Evolutionary conservation across 1,139 yeast species (phyloP).

Genomic region (Ogataea hybrid): DNA sequence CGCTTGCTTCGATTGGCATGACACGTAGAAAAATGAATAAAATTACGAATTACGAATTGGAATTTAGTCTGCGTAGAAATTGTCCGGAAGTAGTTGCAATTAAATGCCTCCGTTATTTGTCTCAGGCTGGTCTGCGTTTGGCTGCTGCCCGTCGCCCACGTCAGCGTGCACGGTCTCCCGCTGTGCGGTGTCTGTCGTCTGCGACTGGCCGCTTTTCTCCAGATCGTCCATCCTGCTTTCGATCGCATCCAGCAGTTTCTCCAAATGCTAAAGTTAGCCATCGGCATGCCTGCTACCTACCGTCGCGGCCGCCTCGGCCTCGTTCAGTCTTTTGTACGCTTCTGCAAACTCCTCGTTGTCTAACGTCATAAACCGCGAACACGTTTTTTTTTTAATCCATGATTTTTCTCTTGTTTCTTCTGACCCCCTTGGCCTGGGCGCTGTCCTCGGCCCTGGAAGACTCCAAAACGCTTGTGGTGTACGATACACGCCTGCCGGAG

Average conservation of each 20-base stretch:
- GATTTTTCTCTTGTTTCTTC: slow-evolving; percentile 24
- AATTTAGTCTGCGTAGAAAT: background rate
- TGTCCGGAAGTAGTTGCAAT: background rate
- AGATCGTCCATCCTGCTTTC: slow-evolving; percentile 50
- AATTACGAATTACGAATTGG: slow-evolving; percentile 1
- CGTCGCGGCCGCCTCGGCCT: slow-evolving; percentile 56
- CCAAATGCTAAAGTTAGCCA: slow-evolving; percentile 37
- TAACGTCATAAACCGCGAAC: slow-evolving; percentile 14
- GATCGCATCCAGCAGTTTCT: slow-evolving; percentile 51
- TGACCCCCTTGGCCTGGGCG: slow-evolving; percentile 16
- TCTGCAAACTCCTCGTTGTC: slow-evolving; percentile 38
- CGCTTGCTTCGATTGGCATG: slow-evolving; percentile 66
- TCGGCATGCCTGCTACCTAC: slow-evolving; percentile 28
- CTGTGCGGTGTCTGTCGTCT: background rate
- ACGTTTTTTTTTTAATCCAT: slow-evolving; percentile 11
- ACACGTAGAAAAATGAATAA: slow-evolving; percentile 5
- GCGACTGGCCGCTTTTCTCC: slow-evolving; percentile 2
- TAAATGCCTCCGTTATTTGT: background rate
- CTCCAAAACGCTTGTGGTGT: slow-evolving; percentile 22
- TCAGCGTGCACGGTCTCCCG: too few relatives aligned
- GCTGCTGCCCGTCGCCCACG: background rate
- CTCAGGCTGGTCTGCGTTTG: background rate
- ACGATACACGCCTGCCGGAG: slow-evolving; percentile 18
- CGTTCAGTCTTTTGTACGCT: slow-evolving; percentile 47
- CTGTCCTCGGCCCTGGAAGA: slow-evolving; percentile 19